Conservation (phyloP, 1,139 yeast species). For the Saccharomyces hybrid region DNA sequence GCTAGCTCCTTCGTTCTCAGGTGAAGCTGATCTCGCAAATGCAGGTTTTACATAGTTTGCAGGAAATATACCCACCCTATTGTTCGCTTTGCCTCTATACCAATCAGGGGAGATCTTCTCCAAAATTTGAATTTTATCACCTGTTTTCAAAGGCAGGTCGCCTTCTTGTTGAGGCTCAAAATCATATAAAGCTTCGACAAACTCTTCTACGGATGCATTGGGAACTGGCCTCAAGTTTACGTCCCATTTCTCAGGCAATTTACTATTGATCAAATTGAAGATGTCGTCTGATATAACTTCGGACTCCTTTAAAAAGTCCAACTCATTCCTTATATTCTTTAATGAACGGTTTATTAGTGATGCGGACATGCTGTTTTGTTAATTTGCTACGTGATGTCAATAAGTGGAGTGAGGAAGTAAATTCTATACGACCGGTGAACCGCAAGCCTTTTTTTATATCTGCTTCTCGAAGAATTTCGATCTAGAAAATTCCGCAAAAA, state of each 20-base stretch:
- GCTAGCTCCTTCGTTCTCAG: conserved; percentile 9
- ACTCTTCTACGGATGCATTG: conserved; percentile 22
- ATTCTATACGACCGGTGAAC: conserved; percentile 30
- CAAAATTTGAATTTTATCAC: conserved; percentile 55
- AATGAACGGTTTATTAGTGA: conserved; percentile 58
- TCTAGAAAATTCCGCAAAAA: conserved; percentile 1
- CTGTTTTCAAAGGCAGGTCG: conserved; percentile 54
- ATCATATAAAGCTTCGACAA: conserved; percentile 59
- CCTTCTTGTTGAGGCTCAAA: conserved; percentile 57
- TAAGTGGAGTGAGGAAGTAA: no score
- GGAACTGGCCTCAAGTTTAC: conserved; percentile 18
- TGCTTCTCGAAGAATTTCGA: conserved; percentile 1
- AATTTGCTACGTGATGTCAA: no score
- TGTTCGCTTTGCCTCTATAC: conserved; percentile 70
- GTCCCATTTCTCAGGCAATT: conserved; percentile 54
- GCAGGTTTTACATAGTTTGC: conserved; percentile 58
- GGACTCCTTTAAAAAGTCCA: conserved; percentile 71
- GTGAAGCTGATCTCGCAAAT: conserved; percentile 23
- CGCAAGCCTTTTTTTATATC: conserved; percentile 35
- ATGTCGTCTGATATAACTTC: conserved; percentile 60
- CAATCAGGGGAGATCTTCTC: conserved; percentile 75
- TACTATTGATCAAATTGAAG: conserved; percentile 42
- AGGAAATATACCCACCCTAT: conserved; percentile 72
- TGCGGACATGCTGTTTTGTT: background rate
- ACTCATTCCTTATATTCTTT: conserved; percentile 60